phyloP scores from a whole-genome alignment of 2,329 filamentous ascomycete species.

The Phyllosticta capitalensis region DNA sequence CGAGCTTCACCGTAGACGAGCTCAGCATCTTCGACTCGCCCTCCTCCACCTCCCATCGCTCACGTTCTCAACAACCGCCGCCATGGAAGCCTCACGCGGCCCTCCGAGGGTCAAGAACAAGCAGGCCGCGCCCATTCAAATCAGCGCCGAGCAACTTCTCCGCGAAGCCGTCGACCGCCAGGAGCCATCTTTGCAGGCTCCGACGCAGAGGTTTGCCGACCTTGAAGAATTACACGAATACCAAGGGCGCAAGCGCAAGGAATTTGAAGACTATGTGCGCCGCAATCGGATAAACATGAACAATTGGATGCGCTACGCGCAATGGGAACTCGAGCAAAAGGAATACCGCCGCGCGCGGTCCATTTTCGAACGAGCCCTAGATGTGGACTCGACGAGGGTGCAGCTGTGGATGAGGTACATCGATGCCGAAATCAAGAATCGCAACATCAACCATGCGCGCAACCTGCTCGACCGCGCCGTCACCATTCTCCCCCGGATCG shows the following conservation, averaged over 20 bases:
- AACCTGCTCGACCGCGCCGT: conserved; percentile 94
- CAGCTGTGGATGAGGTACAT: conserved; percentile 88
- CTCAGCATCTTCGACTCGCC: conserved; percentile 2
- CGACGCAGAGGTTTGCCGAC: conserved; percentile 90
- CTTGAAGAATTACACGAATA: conserved; percentile 97
- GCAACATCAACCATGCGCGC: conserved; percentile 93
- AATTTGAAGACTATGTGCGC: conserved; percentile 96
- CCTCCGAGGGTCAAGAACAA: conserved; percentile 98
- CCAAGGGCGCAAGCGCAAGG: conserved; percentile 89
- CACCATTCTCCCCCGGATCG: conserved; percentile 77
- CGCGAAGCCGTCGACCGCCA: conserved; percentile 95
- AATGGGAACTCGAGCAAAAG: conserved; percentile 97
- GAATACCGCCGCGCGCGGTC: conserved; percentile 86
- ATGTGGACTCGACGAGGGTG: conserved; percentile 80
- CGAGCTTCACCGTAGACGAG: neutral
- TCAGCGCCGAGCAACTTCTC: conserved; percentile 93
- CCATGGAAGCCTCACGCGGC: conserved; percentile 79
- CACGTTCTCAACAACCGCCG: neutral
- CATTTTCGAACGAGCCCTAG: conserved; percentile 88
- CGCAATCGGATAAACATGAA: conserved; percentile 93
- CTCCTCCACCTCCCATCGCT: neutral
- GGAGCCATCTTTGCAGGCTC: conserved; percentile 77
- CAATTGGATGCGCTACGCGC: conserved; percentile 97
- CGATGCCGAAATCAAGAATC: conserved; percentile 88
- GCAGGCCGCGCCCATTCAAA: conserved; percentile 71